Conservation (phyloP, 208 protist species). For the Naegleria gruberi region DNA sequence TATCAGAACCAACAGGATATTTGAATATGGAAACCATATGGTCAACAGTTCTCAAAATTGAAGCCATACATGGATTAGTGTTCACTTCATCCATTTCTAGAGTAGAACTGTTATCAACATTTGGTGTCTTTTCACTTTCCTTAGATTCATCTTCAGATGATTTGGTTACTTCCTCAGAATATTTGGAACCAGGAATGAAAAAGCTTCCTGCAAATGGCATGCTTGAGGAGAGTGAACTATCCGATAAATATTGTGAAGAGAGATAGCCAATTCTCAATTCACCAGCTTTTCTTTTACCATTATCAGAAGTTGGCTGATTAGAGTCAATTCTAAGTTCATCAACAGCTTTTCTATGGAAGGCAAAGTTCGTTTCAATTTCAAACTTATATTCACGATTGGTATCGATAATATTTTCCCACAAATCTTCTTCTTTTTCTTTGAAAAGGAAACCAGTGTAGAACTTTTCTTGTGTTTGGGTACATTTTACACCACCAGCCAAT, state of each 20-base stretch:
- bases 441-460: slow-evolving; percentile 65
- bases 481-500: slow-evolving; percentile 51
- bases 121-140: neutral
- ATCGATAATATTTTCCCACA: slow-evolving; percentile 64
- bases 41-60: slow-evolving; percentile 44
- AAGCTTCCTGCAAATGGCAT: slow-evolving; percentile 15
- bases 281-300: neutral
- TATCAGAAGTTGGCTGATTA: neutral
- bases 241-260: slow-evolving; percentile 48
- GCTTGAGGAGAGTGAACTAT: slow-evolving; percentile 43
- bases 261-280: slow-evolving; percentile 30
- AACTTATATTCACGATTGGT: slow-evolving; percentile 33
- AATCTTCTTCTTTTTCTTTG: slow-evolving; percentile 41
- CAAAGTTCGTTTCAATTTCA: slow-evolving; percentile 58
- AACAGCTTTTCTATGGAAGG: slow-evolving; percentile 26
- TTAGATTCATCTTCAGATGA: neutral
- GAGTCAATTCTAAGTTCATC: neutral
- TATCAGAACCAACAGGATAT: neutral
- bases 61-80: slow-evolving; percentile 46
- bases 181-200: neutral
- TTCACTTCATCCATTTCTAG: slow-evolving; percentile 51
- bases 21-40: slow-evolving; percentile 29
- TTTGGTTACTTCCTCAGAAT: neutral
- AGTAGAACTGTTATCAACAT: neutral
- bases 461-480: slow-evolving; percentile 64